Percentiles rank a stretch among this genome's conserved stretches.
These are phyloP conservation scores for Candida xyloterini DNA, from an alignment of 805 yeast species.

Conservation along the genomic window DNA sequence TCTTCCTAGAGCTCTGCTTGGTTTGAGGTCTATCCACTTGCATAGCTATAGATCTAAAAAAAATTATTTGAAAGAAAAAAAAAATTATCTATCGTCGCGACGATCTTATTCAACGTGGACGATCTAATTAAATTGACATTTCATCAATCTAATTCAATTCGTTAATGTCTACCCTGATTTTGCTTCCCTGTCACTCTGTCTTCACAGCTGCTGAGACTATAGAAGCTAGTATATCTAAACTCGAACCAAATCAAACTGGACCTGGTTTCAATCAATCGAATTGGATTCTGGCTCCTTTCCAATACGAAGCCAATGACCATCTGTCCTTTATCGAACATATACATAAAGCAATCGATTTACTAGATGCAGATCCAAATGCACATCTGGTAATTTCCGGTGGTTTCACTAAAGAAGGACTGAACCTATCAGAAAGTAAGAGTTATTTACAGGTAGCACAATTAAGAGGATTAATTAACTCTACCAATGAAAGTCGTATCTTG, in stretches of 20 bases:
- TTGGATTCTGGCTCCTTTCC: slow-evolving; percentile 70
- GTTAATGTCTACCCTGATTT: slow-evolving; percentile 31
- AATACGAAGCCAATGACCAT: slow-evolving; percentile 67
- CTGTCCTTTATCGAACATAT: slow-evolving; percentile 63
- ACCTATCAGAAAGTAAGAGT: slow-evolving; percentile 53
- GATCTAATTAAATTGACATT: neutral
- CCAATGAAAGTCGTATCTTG: slow-evolving; percentile 29
- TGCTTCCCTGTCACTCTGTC: slow-evolving; percentile 46
- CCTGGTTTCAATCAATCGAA: slow-evolving; percentile 48
- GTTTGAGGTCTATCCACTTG: slow-evolving; percentile 34
- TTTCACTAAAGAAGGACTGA: slow-evolving; percentile 56
- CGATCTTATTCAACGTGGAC: neutral
- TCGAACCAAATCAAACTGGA: slow-evolving; percentile 20
- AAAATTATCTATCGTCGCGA: slow-evolving; percentile 4
- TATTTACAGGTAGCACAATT: slow-evolving; percentile 46
- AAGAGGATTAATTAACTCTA: slow-evolving; percentile 26
- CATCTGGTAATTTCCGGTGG: slow-evolving; percentile 50
- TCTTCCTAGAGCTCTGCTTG: slow-evolving; percentile 81
- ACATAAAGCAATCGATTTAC: slow-evolving; percentile 37
- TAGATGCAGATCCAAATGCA: slow-evolving; percentile 27
- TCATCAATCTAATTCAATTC: too few species aligned
- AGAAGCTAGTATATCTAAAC: neutral
- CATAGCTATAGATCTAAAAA: slow-evolving; percentile 9
- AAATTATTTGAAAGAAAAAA: slow-evolving; percentile 5
- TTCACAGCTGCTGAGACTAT: slow-evolving; percentile 16